These are phyloP conservation scores for Ophiostoma piceae DNA, from an alignment of 2,329 filamentous ascomycete species.

Conservation along the genomic window DNA sequence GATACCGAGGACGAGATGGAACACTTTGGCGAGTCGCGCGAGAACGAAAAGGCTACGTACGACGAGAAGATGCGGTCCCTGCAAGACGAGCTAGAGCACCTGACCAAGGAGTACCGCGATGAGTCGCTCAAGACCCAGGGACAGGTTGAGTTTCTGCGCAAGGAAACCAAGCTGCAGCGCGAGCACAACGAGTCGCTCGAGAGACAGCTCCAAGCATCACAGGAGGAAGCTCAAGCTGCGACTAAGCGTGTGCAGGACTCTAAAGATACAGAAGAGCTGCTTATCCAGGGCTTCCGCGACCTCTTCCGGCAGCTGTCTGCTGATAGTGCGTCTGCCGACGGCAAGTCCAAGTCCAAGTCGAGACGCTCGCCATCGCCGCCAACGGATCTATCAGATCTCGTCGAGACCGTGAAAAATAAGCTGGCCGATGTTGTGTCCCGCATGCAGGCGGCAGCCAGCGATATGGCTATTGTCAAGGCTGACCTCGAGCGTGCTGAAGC, in stretches of 20 bases:
- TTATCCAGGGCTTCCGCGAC: constrained; percentile 52
- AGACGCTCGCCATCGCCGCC: constrained; percentile 39
- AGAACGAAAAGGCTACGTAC: constrained; percentile 69
- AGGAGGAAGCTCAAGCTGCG: constrained; percentile 50
- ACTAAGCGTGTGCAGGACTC: constrained; percentile 47
- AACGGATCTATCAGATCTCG: constrained; percentile 51
- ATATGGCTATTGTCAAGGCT: constrained; percentile 54
- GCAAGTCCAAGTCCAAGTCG: background rate
- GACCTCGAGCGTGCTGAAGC: constrained; percentile 58
- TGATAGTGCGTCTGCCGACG: constrained; percentile 34
- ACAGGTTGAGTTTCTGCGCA: constrained; percentile 58
- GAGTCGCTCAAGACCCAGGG: constrained; percentile 55
- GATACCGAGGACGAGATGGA: constrained; percentile 91
- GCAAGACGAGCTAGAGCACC: constrained; percentile 63
- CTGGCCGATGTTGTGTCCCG: constrained; percentile 57
- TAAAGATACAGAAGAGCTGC: constrained; percentile 43
- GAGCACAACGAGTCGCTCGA: constrained; percentile 57
- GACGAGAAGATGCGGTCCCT: constrained; percentile 65
- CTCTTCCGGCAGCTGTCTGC: constrained; percentile 56
- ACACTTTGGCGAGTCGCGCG: constrained; percentile 71
- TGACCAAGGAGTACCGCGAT: constrained; percentile 53
- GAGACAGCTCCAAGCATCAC: constrained; percentile 49
- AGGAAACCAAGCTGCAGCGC: constrained; percentile 54
- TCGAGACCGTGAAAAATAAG: constrained; percentile 54
- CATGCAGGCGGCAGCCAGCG: constrained; percentile 54